These are phyloP conservation scores for Paracoccidioides lutzii DNA, from an alignment of 2,329 filamentous ascomycete genomes.

Conservation along the genomic window DNA sequence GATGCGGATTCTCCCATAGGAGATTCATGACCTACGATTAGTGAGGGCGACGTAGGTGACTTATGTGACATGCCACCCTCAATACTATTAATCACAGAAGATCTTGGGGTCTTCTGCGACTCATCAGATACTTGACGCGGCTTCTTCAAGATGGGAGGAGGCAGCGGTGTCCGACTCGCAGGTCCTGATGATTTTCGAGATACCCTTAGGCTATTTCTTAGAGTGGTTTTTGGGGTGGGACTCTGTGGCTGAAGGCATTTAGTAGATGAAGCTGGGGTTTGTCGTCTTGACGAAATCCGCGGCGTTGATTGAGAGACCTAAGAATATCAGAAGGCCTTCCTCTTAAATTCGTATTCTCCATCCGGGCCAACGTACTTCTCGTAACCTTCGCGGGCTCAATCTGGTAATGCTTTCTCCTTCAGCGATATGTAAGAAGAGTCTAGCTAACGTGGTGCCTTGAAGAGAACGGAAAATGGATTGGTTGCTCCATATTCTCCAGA, in stretches of 20 bases:
- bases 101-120: conserved; percentile 1
- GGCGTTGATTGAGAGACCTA: conserved; percentile 1
- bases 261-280: neutral
- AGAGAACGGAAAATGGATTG: conserved; percentile 25
- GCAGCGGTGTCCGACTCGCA: conserved; percentile 13
- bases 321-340: neutral
- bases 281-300: neutral
- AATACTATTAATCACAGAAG: conserved; percentile 21
- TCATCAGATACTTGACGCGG: conserved; percentile 19
- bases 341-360: neutral
- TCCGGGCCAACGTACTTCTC: conserved; percentile 6
- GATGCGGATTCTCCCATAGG: neutral
- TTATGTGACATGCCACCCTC: conserved; percentile 9
- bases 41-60: neutral
- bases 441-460: conserved; percentile 28
- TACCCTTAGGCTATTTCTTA: neutral
- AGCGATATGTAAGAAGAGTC: conserved; percentile 33
- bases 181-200: conserved; percentile 5
- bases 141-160: conserved; percentile 31
- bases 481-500: conserved; percentile 41
- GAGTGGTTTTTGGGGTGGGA: neutral
- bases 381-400: conserved; percentile 10
- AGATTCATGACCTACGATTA: neutral
- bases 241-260: neutral
- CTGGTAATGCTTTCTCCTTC: conserved; percentile 17